phyloP scores from a whole-genome alignment of 208 protist species.

The Trypanosoma congolense region DNA sequence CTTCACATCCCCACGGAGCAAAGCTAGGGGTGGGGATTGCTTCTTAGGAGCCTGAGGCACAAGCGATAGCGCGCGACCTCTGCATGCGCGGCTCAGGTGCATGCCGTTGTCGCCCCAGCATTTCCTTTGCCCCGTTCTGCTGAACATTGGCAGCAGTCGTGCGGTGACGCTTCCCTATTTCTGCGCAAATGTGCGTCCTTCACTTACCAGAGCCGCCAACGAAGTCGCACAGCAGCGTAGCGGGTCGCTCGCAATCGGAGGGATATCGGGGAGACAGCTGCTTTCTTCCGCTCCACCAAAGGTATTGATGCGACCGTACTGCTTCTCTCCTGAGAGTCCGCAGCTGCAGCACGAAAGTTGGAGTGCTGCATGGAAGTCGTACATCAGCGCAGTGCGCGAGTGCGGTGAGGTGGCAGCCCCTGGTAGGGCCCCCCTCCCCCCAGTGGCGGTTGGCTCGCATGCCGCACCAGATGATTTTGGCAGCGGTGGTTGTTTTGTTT shows the following conservation, averaged over 20 bases:
- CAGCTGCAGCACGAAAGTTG: conserved; percentile 33
- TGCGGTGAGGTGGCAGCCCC: conserved; percentile 3
- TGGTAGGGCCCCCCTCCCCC: background rate
- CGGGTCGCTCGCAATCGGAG: background rate
- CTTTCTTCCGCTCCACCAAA: background rate
- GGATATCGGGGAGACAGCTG: background rate
- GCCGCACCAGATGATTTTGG: background rate
- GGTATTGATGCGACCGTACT: conserved; percentile 18
- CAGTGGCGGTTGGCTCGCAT: background rate
- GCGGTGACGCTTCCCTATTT: conserved; percentile 22
- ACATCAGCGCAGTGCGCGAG: conserved; percentile 12
- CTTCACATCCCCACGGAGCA: no score
- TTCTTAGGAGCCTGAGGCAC: background rate
- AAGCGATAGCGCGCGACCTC: background rate
- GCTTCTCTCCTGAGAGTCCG: conserved; percentile 16
- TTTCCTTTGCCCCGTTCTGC: conserved; percentile 16
- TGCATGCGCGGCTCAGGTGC: background rate
- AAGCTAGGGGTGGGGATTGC: background rate
- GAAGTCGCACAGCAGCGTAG: background rate
- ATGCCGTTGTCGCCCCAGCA: background rate
- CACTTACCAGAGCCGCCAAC: conserved; percentile 7
- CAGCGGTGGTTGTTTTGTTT: background rate
- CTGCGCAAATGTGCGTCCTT: conserved; percentile 14
- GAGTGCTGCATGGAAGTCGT: conserved; percentile 12
- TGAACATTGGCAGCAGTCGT: conserved; percentile 25